phyloP scores from a whole-genome alignment of 2,329 filamentous ascomycete genomes.

The Metarhizium anisopliae region DNA sequence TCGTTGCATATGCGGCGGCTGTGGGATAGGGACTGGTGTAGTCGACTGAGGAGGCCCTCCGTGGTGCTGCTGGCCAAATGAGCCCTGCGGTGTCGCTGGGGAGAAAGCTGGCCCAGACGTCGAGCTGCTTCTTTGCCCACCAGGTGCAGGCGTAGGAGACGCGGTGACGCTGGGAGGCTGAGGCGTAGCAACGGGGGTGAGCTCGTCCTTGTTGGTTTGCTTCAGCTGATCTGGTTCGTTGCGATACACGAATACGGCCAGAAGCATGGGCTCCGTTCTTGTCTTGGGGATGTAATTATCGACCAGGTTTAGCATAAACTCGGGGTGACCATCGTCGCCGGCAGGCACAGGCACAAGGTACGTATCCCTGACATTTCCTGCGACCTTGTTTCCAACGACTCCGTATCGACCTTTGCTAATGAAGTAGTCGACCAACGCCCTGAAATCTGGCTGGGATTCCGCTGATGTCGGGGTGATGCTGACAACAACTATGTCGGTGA shows the following conservation, averaged over 20 bases:
- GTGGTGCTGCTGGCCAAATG: slow-evolving; percentile 20
- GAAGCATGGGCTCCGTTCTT: slow-evolving; percentile 64
- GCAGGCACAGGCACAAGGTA: slow-evolving; percentile 82
- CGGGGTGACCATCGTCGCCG: slow-evolving; percentile 62
- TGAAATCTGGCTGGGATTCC: slow-evolving; percentile 53
- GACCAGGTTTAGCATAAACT: slow-evolving; percentile 82
- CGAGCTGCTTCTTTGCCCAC: slow-evolving; percentile 35
- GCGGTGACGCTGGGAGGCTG: slow-evolving; percentile 9
- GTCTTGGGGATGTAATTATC: slow-evolving; percentile 69
- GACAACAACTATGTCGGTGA: slow-evolving; percentile 77
- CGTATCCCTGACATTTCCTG: slow-evolving; percentile 74
- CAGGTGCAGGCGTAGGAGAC: slow-evolving; percentile 26
- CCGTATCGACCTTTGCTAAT: slow-evolving; percentile 73
- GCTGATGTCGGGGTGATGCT: slow-evolving; percentile 58
- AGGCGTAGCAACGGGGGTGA: slow-evolving; percentile 6
- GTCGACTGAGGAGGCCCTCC: slow-evolving; percentile 23
- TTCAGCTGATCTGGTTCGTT: slow-evolving; percentile 38
- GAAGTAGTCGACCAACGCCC: slow-evolving; percentile 82
- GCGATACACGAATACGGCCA: slow-evolving; percentile 79
- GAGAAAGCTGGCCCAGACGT: slow-evolving; percentile 44
- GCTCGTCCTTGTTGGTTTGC: slow-evolving; percentile 18
- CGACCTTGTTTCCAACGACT: slow-evolving; percentile 69
- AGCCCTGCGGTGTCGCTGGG: slow-evolving; percentile 36
- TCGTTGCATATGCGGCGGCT: slow-evolving; percentile 17
- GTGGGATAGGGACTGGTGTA: slow-evolving; percentile 27